Base-by-base conservation (phyloP, 495 filamentous ascomycete genomes). In the Aspergillus ellipticus region DNA sequence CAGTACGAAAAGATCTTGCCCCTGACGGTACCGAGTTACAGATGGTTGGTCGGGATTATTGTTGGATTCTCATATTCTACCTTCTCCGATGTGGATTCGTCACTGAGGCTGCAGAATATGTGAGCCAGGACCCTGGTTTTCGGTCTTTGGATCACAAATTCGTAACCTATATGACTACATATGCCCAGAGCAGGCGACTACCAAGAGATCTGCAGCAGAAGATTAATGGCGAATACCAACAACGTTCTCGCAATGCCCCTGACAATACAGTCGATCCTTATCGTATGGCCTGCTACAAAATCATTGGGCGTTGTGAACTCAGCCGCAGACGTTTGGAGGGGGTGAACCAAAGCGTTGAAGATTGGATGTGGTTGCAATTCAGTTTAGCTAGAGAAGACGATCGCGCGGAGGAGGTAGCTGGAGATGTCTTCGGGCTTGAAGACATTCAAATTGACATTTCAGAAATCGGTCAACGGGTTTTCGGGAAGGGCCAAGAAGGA, bases 281-380 rank as follows among this genome's bases (percentile, higher is more conserved):
- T 73, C 85, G 92, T 42, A 91, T 96, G 83, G 92, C 92, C 15
- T 96, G 96, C 69, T 97, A 97, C 80, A 97, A 97, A 72, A 84
- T 99, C 53, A 87, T 97, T 62, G 94, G 94, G 45, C 90, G 94
- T 29, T 96, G 92, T 72, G 94, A 97, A 61, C 80, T 99, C 17
- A 79, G 72, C 56, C 86, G 87, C 49, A 83, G 92, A 58, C 89
- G 80, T 53, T 78, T 97, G 10, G 89, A 95, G n/a, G 82, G 83
- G 46, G 79, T 97, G 16, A 86, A 82, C 52, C 87, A 87, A 53
- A 87, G 84, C 21, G 85, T 96, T 45, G 89, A 96, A 61, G 95
- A 97, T 67, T 97, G 91, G 90, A 85, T 95, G 69, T 99, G 94
- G 94, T 73, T 99, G 54, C 94, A 97, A 67, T 90, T 97, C 69